These are phyloP conservation scores for Sideroxylon spinosum DNA, from an alignment of 179 eudicot genomes.

Conservation along the genomic window DNA sequence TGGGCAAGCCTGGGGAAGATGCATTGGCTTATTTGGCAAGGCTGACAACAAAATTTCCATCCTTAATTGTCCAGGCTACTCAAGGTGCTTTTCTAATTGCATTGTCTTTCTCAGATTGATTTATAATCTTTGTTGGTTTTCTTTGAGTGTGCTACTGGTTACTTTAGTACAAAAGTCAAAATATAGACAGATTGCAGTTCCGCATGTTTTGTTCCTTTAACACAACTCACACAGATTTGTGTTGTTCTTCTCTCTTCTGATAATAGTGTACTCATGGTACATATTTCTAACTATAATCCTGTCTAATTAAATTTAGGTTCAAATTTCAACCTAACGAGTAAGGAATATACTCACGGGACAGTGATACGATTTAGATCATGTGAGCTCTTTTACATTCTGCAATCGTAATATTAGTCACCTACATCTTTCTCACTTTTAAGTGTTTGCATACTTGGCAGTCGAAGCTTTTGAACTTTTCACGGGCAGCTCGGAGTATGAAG, in stretches of 20 bases:
- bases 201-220: neutral
- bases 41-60: conserved; percentile 51
- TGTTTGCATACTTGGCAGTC: conserved; percentile 36
- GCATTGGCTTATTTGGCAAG: conserved; percentile 55
- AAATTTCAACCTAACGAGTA: conserved; percentile 41
- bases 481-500: conserved; percentile 62
- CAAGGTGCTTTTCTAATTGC: conserved; percentile 42
- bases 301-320: conserved; percentile 44
- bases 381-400: conserved; percentile 28
- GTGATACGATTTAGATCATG: conserved; percentile 76
- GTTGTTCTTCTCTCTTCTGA: neutral
- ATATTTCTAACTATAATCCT: neutral
- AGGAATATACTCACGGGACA: conserved; percentile 59
- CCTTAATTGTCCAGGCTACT: conserved; percentile 72
- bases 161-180: neutral
- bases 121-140: neutral
- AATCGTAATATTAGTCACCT: neutral
- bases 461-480: conserved; percentile 72
- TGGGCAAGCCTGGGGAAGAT: conserved; percentile 52
- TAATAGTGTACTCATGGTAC: neutral
- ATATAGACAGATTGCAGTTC: neutral
- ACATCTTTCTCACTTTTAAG: conserved; percentile 17
- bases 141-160: neutral
- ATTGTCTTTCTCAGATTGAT: neutral
- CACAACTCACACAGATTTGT: too few relatives aligned